Base-by-base conservation (phyloP, 2,329 filamentous ascomycete genomes). In the Colletotrichum agaves region DNA sequence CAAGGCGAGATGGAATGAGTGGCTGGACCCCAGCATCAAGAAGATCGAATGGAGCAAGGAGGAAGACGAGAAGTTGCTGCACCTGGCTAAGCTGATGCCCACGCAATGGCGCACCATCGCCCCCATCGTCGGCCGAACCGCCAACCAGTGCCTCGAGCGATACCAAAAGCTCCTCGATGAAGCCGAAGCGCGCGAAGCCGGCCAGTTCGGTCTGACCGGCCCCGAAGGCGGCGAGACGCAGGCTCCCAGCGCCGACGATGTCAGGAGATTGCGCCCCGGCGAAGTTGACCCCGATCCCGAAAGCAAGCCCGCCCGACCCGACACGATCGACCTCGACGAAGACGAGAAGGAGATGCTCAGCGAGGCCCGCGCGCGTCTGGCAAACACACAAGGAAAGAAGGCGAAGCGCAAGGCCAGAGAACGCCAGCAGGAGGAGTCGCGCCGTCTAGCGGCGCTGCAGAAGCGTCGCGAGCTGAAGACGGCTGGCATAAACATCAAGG, bases 321-420 rank as follows among this genome's bases (percentile, higher is more conserved):
- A 99, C 79, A 98, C 96, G 5, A 96, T 99, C 77, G 96, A 99
- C 80, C 89, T 99, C 74, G 96, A 99, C 77, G 96, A 99, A 78
- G 96, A 99, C 77, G 96, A 99, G 80, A 98, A 99, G 83, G 96
- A 99, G 81, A 99, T 99, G 96, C 81, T 99, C 75, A 98, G 94
- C 77, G 96, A 99, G 82, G 96, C 96, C 73, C 93, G 96, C 77
- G 96, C 96, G 63, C 93, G 96, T 82, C 84, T 99, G 71, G 96
- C 96, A 71, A 99, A 99, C 75, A 98, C 96, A 11, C 96, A 98
- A 80, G 96, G 96, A 77, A 99, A 99, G 82, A 99, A 99, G 83
- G 96, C 96, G 6, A 99, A 99, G 85, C 86, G 96, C 73, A 99
- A 99, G 85, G 96, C 96, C 37, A 89, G 96, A 75, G 96, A 99